These are phyloP conservation scores for Acacia pycnantha DNA, from an alignment of 331 rosid genomes.

Conservation along the genomic window DNA sequence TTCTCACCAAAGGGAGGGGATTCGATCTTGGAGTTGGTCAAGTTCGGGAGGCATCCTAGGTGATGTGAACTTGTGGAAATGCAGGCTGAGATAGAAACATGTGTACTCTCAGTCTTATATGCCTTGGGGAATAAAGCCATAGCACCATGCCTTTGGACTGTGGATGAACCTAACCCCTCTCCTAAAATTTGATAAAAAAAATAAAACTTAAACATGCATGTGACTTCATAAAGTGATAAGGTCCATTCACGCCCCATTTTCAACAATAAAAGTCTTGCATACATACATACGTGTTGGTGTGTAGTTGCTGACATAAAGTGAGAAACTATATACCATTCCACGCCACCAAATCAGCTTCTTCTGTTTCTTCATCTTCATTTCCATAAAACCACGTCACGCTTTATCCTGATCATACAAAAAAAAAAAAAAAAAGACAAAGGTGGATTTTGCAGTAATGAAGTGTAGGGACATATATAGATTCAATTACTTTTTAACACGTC, in stretches of 20 bases:
- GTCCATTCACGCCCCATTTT: constrained; percentile 9
- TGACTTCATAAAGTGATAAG: background rate
- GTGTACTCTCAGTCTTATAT: no score
- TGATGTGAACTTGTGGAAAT: no score
- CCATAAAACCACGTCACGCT: background rate
- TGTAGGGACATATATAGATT: background rate
- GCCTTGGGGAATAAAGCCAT: no score
- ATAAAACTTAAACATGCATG: no score
- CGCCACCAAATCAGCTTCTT: background rate
- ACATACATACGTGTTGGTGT: background rate
- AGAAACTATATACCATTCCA: constrained; percentile 14
- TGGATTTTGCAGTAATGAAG: background rate
- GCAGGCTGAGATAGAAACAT: no score
- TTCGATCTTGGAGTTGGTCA: no score
- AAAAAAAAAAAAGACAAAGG: background rate
- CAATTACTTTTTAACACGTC: background rate
- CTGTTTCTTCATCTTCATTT: background rate
- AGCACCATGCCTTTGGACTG: no score
- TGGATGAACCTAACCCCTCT: no score
- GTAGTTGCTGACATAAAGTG: constrained; percentile 16
- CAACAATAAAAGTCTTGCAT: background rate
- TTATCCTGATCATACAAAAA: background rate
- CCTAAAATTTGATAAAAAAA: no score
- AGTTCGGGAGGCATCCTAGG: no score
- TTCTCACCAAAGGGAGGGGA: no score